phyloP scores from a whole-genome alignment of 2,329 filamentous ascomycete genomes.

The Pseudogymnoascus sp. region DNA sequence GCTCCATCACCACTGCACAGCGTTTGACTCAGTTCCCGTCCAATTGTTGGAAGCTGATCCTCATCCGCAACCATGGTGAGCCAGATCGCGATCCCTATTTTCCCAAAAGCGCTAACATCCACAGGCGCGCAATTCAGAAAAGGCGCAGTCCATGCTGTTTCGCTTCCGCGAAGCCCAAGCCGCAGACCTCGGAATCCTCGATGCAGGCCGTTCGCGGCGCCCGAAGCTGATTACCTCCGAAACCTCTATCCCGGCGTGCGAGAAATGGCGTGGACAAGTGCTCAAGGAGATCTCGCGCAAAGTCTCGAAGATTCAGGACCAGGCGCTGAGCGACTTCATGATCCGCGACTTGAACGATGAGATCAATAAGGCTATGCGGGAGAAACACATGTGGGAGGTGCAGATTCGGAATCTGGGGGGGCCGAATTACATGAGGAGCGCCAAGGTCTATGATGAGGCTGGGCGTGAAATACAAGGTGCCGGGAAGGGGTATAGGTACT shows the following conservation, averaged over 20 bases:
- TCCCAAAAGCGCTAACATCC: not conserved
- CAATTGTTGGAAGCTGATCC: not conserved
- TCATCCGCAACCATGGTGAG: constrained; percentile 25
- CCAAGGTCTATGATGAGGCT: constrained; percentile 46
- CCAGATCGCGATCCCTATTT: not conserved
- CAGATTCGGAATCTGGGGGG: constrained; percentile 94
- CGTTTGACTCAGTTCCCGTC: not conserved
- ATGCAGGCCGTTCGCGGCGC: constrained; percentile 79
- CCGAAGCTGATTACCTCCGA: constrained; percentile 88
- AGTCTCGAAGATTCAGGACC: constrained; percentile 90
- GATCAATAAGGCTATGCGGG: constrained; percentile 97
- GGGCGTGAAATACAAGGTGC: constrained; percentile 54
- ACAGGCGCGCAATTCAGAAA: constrained; percentile 93
- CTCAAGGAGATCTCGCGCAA: constrained; percentile 96
- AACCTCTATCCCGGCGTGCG: constrained; percentile 75
- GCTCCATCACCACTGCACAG: not conserved
- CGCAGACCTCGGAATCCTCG: constrained; percentile 90
- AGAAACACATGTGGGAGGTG: constrained; percentile 99
- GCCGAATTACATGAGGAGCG: constrained; percentile 40
- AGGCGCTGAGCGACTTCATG: constrained; percentile 88
- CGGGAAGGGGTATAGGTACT: constrained; percentile 90
- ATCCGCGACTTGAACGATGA: constrained; percentile 97
- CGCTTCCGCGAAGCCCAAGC: constrained; percentile 98
- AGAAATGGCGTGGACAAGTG: constrained; percentile 97
- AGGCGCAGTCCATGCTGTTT: constrained; percentile 99